phyloP scores from a whole-genome alignment of 139 green algal species.

The Chlorella vulgaris region DNA sequence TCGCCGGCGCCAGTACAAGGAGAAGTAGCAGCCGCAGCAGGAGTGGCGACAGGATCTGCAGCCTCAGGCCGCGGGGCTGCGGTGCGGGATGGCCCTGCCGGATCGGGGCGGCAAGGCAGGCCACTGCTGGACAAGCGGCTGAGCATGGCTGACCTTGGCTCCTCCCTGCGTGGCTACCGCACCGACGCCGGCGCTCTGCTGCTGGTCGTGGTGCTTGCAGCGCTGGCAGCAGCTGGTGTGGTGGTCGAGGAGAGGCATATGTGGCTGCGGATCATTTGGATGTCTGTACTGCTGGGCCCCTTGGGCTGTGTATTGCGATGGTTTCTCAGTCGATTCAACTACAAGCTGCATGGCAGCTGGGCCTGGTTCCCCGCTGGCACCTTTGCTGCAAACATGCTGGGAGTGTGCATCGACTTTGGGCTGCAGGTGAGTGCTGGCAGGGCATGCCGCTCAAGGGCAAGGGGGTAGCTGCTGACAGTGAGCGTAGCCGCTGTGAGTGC shows the following conservation, averaged over 20 bases:
- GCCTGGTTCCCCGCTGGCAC: conserved; percentile 79
- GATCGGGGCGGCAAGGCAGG: too few species aligned
- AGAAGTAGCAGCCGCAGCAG: background rate
- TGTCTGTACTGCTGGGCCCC: conserved; percentile 50
- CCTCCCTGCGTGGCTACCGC: conserved; percentile 10
- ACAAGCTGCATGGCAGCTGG: conserved; percentile 30
- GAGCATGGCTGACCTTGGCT: background rate
- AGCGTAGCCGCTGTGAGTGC: too few species aligned
- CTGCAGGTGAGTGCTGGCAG: conserved; percentile 33
- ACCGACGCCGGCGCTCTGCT: conserved; percentile 25
- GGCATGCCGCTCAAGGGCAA: background rate
- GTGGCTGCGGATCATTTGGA: conserved; percentile 35
- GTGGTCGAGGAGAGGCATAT: conserved; percentile 30
- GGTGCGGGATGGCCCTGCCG: too few species aligned
- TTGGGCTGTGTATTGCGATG: conserved; percentile 62
- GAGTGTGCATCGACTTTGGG: conserved; percentile 55
- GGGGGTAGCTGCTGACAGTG: too few species aligned
- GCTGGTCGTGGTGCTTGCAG: conserved; percentile 29
- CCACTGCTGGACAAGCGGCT: too few species aligned
- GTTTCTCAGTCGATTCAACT: conserved; percentile 70
- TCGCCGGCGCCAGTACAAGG: background rate
- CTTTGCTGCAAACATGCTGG: conserved; percentile 75
- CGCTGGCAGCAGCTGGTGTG: conserved; percentile 4
- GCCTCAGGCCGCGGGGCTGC: too few species aligned
- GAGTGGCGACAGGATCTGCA: background rate